phyloP scores from a whole-genome alignment of 768 basidiomycete genomes.

The Leccinum aurantiacum region DNA sequence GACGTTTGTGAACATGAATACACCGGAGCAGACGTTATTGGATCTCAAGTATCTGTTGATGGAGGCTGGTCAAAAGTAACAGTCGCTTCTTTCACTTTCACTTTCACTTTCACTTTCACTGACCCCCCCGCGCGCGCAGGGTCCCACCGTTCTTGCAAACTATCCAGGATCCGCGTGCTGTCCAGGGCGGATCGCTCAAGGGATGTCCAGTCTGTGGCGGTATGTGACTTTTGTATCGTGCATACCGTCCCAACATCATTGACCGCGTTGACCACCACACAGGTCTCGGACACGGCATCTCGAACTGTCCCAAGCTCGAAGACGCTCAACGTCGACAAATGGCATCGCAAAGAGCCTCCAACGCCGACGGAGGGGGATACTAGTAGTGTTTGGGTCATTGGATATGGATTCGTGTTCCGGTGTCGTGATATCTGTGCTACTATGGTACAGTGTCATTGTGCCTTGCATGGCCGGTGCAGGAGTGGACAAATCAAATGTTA shows the following conservation, averaged over 20 bases:
- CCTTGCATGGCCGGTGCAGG: background rate
- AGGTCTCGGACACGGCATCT: slow-evolving; percentile 93
- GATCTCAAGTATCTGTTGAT: slow-evolving; percentile 96
- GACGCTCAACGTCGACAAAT: slow-evolving; percentile 89
- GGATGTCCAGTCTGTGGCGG: slow-evolving; percentile 98
- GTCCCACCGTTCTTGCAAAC: slow-evolving; percentile 90
- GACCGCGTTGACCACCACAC: slow-evolving; percentile 29
- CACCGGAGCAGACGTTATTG: slow-evolving; percentile 91
- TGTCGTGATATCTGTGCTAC: slow-evolving; percentile 6
- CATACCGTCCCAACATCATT: background rate
- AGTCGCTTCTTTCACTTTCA: slow-evolving; percentile 25
- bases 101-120: background rate
- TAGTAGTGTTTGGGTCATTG: slow-evolving; percentile 1
- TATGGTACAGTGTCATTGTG: slow-evolving; percentile 13
- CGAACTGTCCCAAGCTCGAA: slow-evolving; percentile 95
- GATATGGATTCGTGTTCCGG: background rate
- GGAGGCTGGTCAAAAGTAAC: slow-evolving; percentile 95
- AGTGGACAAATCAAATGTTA: background rate
- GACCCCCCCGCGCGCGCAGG: slow-evolving; percentile 39
- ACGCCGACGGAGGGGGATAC: slow-evolving; percentile 56
- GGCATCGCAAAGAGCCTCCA: slow-evolving; percentile 76
- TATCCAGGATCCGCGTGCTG: slow-evolving; percentile 87
- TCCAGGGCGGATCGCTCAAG: slow-evolving; percentile 72
- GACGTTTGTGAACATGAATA: slow-evolving; percentile 98
- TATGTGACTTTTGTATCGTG: slow-evolving; percentile 28